Base-by-base conservation (phyloP, 306 rosid genomes). In the Herpetospermum pedunculosum region DNA sequence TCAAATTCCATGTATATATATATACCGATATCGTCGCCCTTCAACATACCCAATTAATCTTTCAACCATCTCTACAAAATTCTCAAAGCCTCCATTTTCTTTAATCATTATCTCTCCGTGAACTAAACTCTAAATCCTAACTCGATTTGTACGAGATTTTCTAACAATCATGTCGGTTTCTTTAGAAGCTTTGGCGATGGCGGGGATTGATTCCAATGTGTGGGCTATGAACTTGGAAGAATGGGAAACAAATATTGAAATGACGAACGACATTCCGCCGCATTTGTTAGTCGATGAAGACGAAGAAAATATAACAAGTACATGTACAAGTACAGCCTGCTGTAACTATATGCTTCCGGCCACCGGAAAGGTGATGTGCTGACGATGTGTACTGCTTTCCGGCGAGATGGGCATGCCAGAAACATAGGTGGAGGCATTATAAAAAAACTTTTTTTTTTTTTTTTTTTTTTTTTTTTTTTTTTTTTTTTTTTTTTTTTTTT, bases 181-280 rank as follows among this genome's bases (percentile, higher is more conserved):
- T 15, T 59, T 59, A 6, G 67, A 59, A 59, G 67, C 67, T 59
- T 59, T 59, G 67, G 67, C 23, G 6, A 59, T 59, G 67, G 41
- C 41, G 41, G 67, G 40, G 40, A 16, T 58, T 2, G 65, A 58
- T 14, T 58, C 21, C 4, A 5, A 58, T 6, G 65, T 29, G 21
- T 58, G 40, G 40, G 65, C 65, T 58, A 6, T 29, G 65, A 21
- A 58, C 7, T 11, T 23, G 29, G 21, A 15, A 29, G 40, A 29
- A 58, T 29, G 65, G 65, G 40, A 15, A 58, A 58, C 21, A 7
- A 28, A 30, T 54, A 50, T 23, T 28, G 41, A 29, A 30, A 14
- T 15, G 65, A 11, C 29, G 40, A 30, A 30, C 4, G 12, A 59
- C 5, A 6, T 29, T 29, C 65, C 12, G 0, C 65, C 40, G 0